Percentiles rank a stretch among this genome's conserved stretches.
phyloP scores from a whole-genome alignment of 768 basidiomycete species.

The Calocybe cyanea region DNA sequence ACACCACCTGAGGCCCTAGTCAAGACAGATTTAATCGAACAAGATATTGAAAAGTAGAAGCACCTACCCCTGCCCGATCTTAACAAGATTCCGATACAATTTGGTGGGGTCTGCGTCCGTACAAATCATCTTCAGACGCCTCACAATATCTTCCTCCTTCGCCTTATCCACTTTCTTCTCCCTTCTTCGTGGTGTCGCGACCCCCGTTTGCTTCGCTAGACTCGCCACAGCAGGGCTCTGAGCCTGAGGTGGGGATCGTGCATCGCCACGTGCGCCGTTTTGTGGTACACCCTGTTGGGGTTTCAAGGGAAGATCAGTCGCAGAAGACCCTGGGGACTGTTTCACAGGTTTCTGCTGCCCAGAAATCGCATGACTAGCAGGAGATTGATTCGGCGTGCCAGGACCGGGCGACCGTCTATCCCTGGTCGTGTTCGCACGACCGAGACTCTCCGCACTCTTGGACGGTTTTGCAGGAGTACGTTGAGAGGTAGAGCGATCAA shows the following conservation, averaged over 20 bases:
- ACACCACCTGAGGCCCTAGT: constrained; percentile 92
- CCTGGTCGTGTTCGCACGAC: constrained; percentile 67
- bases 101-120: constrained; percentile 96
- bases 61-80: constrained; percentile 95
- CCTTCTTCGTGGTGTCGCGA: constrained; percentile 77
- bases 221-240: constrained; percentile 62
- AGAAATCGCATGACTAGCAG: constrained; percentile 19
- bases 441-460: constrained; percentile 46
- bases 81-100: constrained; percentile 87
- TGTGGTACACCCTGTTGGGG: constrained; percentile 19
- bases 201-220: constrained; percentile 66
- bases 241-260: constrained; percentile 41
- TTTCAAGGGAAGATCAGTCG: constrained; percentile 54
- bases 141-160: constrained; percentile 87
- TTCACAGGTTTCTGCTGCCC: constrained; percentile 37
- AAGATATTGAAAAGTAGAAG: constrained; percentile 4
- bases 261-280: constrained; percentile 21
- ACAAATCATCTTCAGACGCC: constrained; percentile 88
- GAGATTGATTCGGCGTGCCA: constrained; percentile 25
- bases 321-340: constrained; percentile 55
- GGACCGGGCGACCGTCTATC: constrained; percentile 51
- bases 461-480: constrained; percentile 58
- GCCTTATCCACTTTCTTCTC: constrained; percentile 85
- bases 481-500: constrained; percentile 88
- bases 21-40: constrained; percentile 7